Evolutionary conservation across 345 rosid species (phyloP).

Genomic region (Draba incana): DNA sequence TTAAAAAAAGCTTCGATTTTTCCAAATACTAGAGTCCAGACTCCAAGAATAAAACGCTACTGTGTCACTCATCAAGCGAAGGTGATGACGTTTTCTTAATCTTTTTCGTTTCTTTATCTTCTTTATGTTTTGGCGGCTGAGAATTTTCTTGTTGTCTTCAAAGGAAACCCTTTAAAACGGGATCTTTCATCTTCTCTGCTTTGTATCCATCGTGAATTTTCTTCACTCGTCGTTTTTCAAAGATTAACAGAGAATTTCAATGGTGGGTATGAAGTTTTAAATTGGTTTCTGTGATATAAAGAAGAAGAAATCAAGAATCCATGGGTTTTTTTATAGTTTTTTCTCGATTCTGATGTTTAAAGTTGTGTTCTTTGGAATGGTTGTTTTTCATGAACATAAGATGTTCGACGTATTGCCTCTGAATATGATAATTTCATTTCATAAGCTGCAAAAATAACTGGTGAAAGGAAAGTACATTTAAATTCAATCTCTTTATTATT

Average conservation of each 20-base stretch:
- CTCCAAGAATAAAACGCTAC: neutral
- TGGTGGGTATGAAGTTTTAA: neutral
- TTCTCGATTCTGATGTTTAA: neutral
- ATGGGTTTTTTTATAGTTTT: neutral
- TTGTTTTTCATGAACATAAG: neutral
- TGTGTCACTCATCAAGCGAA: neutral
- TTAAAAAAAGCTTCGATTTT: neutral
- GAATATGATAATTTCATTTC: neutral
- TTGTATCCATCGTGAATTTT: neutral
- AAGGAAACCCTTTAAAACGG: neutral
- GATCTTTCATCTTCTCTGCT: slow-evolving; percentile 7
- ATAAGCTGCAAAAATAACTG: too few relatives aligned
- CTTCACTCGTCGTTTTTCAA: neutral
- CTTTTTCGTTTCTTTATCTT: neutral
- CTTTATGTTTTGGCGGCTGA: neutral
- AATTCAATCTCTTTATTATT: neutral
- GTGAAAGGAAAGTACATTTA: too few relatives aligned
- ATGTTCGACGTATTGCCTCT: neutral
- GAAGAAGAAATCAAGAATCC: neutral
- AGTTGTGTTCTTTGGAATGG: neutral
- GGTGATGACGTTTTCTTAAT: neutral
- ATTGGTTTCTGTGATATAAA: neutral
- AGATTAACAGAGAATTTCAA: neutral
- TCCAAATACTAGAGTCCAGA: neutral
- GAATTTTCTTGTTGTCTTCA: neutral